Evolutionary conservation across 2,329 filamentous ascomycete genomes (phyloP), one percentile per base, ranked within the genome.

Genomic region (Aspergillus piperis): DNA sequence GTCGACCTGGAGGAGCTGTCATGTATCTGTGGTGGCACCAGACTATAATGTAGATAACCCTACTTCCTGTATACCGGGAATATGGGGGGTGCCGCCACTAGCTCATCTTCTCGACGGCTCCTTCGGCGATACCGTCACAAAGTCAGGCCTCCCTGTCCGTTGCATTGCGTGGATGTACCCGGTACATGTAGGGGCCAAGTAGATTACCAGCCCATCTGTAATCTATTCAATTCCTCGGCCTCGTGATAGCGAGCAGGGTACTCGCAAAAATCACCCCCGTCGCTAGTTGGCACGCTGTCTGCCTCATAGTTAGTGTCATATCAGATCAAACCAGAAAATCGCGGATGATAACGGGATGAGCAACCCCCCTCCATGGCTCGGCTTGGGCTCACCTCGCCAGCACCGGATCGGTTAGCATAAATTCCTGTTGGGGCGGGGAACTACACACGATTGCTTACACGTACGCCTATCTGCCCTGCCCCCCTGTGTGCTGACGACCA

Each of bases 1-100:
- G 54, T 27, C 36, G 25, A 50, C 30, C 41, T 54, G 42, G 49
- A 49, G 32, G 59, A 58, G 54, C 58, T 41, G 54, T 36, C 30
- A 53, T 50, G 51, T 48, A 56, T 36, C 32, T 36, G 32, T 42
- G 53, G 60, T 62, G 56, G 55, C 59, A 62, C 59, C 58, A 38
- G 27, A 56, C 52, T 49, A 61, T 54, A 58, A 62, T 13, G 41
- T 44, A 44, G 41, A 44, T 44, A 44, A 44, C 41, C 41, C 19
- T 44, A 21, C 41, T 44, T 44, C 19, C 54, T 58, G 27, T 53
- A 50, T 49, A 11, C 23, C 44, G 25, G 44, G 25, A 30, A 17
- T 49, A 49, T 49, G 44, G 44, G 23, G 44, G 44, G 10, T 36
- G 32, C 44, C 15, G 44, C 23, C 25, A 49, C 21, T 25, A 25